A percentile compares a stretch with the other conserved stretches of the same genome.
Conservation (phyloP, 129 eudicot species). For the Logfia minima region DNA sequence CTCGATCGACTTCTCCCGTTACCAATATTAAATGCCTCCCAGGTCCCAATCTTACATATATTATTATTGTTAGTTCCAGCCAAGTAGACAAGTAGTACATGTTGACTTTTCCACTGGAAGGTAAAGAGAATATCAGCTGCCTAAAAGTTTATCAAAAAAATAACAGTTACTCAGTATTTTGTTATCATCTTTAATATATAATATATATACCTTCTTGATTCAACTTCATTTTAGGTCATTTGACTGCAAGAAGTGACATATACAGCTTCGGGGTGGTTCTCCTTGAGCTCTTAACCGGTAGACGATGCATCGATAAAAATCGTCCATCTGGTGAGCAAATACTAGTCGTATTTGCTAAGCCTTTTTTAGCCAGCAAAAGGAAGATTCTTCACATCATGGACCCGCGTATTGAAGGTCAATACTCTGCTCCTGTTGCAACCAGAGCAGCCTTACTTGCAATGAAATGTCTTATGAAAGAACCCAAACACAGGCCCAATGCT, state of each 20-base stretch:
- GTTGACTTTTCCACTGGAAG: neutral
- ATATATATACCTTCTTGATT: neutral
- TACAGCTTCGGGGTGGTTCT: constrained; percentile 34
- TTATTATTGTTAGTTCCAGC: neutral
- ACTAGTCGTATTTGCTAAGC: constrained; percentile 21
- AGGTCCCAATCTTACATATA: neutral
- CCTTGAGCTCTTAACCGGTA: constrained; percentile 25
- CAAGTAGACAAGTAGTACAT: neutral
- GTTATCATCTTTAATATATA: neutral
- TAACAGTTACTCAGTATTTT: neutral
- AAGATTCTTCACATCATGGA: constrained; percentile 53
- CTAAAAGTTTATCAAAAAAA: neutral
- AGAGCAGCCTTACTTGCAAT: constrained; percentile 63
- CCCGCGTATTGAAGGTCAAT: constrained; percentile 69
- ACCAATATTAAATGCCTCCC: neutral
- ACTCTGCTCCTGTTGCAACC: constrained; percentile 47
- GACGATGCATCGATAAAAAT: constrained; percentile 19
- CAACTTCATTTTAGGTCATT: constrained; percentile 16
- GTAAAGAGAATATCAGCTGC: neutral
- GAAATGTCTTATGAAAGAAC: constrained; percentile 66
- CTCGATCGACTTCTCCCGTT: neutral
- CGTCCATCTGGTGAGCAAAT: constrained; percentile 24
- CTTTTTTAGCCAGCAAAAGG: neutral
- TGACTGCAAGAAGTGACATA: constrained; percentile 23
- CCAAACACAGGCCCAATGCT: constrained; percentile 61